A percentile compares a stretch with the other conserved stretches of the same genome.
Conservation (phyloP, 495 filamentous ascomycete genomes). For the Bryoglossum gracile region DNA sequence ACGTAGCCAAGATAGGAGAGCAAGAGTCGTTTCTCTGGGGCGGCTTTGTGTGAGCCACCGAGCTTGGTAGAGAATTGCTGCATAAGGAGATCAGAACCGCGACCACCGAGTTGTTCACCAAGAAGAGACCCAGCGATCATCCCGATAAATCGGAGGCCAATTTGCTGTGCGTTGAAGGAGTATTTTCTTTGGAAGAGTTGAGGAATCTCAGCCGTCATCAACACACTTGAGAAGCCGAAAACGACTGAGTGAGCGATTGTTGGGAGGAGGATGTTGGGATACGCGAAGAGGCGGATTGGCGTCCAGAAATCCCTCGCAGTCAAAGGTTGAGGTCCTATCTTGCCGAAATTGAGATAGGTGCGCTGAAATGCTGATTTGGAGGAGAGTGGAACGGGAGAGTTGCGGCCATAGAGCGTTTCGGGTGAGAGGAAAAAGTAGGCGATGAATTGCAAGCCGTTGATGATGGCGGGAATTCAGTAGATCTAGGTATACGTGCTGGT, state of each 20-base stretch:
- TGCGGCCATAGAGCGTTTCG: conserved; percentile 44
- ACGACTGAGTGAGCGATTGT: conserved; percentile 44
- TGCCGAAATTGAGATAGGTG: conserved; percentile 38
- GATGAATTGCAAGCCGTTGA: conserved; percentile 47
- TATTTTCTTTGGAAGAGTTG: conserved; percentile 44
- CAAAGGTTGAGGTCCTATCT: conserved; percentile 43
- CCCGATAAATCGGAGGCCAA: conserved; percentile 46
- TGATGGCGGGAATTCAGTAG: conserved; percentile 38
- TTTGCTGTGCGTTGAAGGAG: conserved; percentile 42
- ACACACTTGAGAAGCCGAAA: conserved; percentile 41
- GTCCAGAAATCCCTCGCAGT: conserved; percentile 37
- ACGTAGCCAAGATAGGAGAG: conserved; percentile 42
- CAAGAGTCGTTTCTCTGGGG: conserved; percentile 43
- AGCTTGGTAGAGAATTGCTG: conserved; percentile 23
- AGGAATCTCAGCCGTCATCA: conserved; percentile 46
- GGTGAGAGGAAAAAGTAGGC: conserved; percentile 49
- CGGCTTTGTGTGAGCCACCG: conserved; percentile 22
- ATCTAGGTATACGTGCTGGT: conserved; percentile 32
- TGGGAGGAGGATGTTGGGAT: conserved; percentile 40
- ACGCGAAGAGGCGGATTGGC: conserved; percentile 27
- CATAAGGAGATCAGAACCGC: conserved; percentile 44
- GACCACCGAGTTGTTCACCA: conserved; percentile 47
- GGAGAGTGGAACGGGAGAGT: conserved; percentile 4
- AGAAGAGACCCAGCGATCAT: conserved; percentile 47
- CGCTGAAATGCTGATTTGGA: conserved; percentile 25